Evolutionary conservation across 169 alveolate genomes (phyloP).

Genomic region (Plasmodium berghei): DNA sequence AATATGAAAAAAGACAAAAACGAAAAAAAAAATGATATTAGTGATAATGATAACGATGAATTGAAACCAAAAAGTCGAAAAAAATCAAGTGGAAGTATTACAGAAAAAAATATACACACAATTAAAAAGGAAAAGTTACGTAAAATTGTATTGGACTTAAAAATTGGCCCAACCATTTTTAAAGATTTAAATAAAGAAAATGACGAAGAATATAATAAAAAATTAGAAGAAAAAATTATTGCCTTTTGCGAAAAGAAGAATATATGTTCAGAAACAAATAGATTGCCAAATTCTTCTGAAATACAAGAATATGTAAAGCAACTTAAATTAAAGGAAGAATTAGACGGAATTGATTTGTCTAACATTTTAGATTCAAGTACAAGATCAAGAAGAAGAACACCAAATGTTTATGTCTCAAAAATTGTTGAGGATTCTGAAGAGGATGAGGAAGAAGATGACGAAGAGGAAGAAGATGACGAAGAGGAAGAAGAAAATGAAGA

Average conservation of each 20-base stretch:
- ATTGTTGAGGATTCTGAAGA: conserved; percentile 30
- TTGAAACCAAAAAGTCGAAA: conserved; percentile 34
- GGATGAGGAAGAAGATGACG: conserved; percentile 44
- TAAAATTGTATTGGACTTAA: conserved; percentile 58
- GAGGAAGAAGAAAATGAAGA: conserved; percentile 24
- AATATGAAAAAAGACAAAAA: not conserved
- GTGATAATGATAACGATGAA: conserved; percentile 3
- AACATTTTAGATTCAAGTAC: conserved; percentile 63
- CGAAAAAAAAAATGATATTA: not conserved
- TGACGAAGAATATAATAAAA: conserved; percentile 59
- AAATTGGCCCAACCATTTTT: conserved; percentile 73
- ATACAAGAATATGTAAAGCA: conserved; percentile 62
- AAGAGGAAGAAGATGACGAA: conserved; percentile 8
- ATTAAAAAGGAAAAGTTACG: conserved; percentile 50
- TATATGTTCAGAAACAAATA: conserved; percentile 48
- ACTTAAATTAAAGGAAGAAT: conserved; percentile 57
- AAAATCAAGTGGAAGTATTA: conserved; percentile 34
- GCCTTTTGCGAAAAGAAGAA: conserved; percentile 54
- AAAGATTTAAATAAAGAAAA: conserved; percentile 66
- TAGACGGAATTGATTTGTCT: conserved; percentile 74
- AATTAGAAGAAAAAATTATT: conserved; percentile 53
- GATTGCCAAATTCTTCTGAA: conserved; percentile 59
- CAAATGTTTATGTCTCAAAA: conserved; percentile 17
- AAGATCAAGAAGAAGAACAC: conserved; percentile 69
- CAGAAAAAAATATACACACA: conserved; percentile 40